Evolutionary conservation across 75 land plant species (phyloP).

Genomic region (Adiantum capillusveneris): DNA sequence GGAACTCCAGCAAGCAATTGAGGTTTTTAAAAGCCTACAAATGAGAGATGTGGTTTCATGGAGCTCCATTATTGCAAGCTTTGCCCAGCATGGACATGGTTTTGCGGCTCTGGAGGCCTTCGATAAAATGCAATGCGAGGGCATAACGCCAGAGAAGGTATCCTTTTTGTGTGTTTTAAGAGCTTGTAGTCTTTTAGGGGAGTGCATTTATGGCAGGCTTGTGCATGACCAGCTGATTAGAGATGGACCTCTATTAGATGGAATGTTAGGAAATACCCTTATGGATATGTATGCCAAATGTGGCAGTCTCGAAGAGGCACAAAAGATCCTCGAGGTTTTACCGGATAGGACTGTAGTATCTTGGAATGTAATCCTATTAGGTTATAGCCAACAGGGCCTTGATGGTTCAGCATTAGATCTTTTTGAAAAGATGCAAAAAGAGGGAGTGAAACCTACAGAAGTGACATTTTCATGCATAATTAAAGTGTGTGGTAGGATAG

Average conservation of each 20-base stretch:
- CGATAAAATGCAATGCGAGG: background rate
- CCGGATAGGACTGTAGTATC: conserved; percentile 11
- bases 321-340: background rate
- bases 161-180: background rate
- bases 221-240: background rate
- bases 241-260: background rate
- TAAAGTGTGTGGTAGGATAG: conserved; percentile 16
- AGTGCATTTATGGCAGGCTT: background rate
- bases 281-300: background rate
- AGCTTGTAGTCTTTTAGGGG: conserved; percentile 26
- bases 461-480: conserved; percentile 15
- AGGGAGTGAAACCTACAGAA: conserved; percentile 9
- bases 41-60: background rate
- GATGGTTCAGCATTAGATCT: conserved; percentile 15
- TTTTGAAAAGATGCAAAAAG: conserved; percentile 18
- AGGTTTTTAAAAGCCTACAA: background rate
- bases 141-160: background rate
- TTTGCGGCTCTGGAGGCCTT: background rate
- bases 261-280: background rate
- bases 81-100: background rate
- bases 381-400: conserved; percentile 18
- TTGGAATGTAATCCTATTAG: conserved; percentile 25
- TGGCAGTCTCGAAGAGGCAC: background rate
- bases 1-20: background rate
- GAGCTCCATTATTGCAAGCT: background rate